These are phyloP conservation scores for Leccinum pellstonianum DNA, from an alignment of 768 basidiomycete species.

Conservation along the genomic window DNA sequence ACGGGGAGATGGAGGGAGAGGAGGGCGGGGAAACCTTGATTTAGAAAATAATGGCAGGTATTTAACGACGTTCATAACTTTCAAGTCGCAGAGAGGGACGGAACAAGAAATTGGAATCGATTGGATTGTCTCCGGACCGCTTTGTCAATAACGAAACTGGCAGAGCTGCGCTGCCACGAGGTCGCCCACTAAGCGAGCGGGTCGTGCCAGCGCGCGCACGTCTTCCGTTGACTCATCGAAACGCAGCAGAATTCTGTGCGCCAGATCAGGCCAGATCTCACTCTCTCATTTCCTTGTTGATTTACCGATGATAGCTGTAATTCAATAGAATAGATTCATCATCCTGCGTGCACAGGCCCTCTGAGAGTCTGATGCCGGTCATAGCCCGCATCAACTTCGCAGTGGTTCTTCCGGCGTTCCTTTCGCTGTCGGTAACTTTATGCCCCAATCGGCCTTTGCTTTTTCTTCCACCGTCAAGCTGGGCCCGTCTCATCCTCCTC, in stretches of 20 bases:
- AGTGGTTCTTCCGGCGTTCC: constrained; percentile 25
- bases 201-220: constrained; percentile 20
- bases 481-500: constrained; percentile 1
- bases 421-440: constrained; percentile 29
- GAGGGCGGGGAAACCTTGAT: constrained; percentile 18
- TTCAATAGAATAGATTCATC: constrained; percentile 18
- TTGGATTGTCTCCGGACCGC: constrained; percentile 25
- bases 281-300: constrained; percentile 25
- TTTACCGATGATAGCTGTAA: constrained; percentile 28
- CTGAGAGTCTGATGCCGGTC: constrained; percentile 18
- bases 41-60: constrained; percentile 2
- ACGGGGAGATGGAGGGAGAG: constrained; percentile 6
- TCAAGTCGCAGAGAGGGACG: constrained; percentile 14
- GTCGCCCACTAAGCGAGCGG: constrained; percentile 20
- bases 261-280: constrained; percentile 24
- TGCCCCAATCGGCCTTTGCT: constrained; percentile 19
- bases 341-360: constrained; percentile 12
- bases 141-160: constrained; percentile 19
- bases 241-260: constrained; percentile 8
- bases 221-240: constrained; percentile 19
- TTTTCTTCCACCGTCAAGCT: constrained; percentile 3
- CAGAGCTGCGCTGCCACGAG: constrained; percentile 27
- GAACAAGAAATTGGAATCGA: constrained; percentile 13
- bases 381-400: constrained; percentile 24
- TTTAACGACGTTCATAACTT: constrained; percentile 6